Evolutionary conservation across 495 filamentous ascomycete species (phyloP).

Genomic region (Alectoria sarmentosa): DNA sequence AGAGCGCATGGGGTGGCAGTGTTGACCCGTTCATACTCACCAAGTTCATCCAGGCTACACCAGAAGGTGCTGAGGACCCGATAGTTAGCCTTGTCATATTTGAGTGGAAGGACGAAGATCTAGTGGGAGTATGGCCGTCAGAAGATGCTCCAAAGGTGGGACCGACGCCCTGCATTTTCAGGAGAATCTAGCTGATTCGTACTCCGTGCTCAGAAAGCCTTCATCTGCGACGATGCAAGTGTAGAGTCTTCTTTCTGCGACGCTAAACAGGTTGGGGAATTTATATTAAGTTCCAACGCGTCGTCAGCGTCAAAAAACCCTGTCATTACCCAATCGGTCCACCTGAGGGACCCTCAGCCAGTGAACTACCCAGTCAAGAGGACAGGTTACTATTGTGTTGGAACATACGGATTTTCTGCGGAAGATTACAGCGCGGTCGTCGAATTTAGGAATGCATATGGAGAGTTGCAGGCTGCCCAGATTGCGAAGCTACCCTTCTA

Average conservation of each 20-base stretch:
- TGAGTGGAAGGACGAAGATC: slow-evolving; percentile 79
- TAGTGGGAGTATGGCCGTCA: slow-evolving; percentile 53
- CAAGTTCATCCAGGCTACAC: slow-evolving; percentile 61
- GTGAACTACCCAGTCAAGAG: slow-evolving; percentile 76
- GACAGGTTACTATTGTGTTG: slow-evolving; percentile 96
- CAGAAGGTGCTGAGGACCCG: slow-evolving; percentile 54
- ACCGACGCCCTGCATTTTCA: neutral
- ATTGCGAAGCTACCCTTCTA: slow-evolving; percentile 98
- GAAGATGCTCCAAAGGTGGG: slow-evolving; percentile 23
- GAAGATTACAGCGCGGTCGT: slow-evolving; percentile 68
- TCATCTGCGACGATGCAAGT: slow-evolving; percentile 65
- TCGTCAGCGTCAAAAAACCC: slow-evolving; percentile 56
- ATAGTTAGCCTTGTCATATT: slow-evolving; percentile 84
- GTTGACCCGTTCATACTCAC: slow-evolving; percentile 83
- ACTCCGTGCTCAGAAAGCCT: slow-evolving; percentile 45
- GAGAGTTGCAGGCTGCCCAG: slow-evolving; percentile 89
- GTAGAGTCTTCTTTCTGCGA: slow-evolving; percentile 66
- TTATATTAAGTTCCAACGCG: slow-evolving; percentile 70
- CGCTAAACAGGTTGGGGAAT: slow-evolving; percentile 69
- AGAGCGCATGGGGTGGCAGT: slow-evolving; percentile 78
- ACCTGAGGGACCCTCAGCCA: slow-evolving; percentile 66
- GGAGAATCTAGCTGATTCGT: slow-evolving; percentile 2
- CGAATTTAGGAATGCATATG: slow-evolving; percentile 91
- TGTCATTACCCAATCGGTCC: slow-evolving; percentile 71
- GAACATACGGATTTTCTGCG: slow-evolving; percentile 59